Evolutionary conservation across 768 basidiomycete species (phyloP).

Genomic region (Grammothele lineata): DNA sequence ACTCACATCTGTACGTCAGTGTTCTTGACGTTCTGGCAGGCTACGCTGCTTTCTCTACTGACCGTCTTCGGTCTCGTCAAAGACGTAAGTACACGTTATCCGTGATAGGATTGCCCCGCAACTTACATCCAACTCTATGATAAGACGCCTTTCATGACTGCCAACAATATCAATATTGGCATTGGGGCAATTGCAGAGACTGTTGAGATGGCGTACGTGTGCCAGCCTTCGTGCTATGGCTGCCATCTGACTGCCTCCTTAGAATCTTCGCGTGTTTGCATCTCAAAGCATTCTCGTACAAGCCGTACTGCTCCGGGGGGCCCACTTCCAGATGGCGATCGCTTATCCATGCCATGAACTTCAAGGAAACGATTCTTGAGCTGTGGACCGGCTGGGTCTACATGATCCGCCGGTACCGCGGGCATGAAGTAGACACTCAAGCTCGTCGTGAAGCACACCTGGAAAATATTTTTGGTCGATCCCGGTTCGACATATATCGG

Average conservation of each 20-base stretch:
- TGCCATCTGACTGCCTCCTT: background rate
- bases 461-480: constrained; percentile 31
- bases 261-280: constrained; percentile 69
- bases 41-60: constrained; percentile 53
- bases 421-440: constrained; percentile 49
- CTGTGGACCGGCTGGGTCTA: constrained; percentile 56
- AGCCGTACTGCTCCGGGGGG: constrained; percentile 43
- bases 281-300: constrained; percentile 69
- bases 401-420: constrained; percentile 47
- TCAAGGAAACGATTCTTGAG: constrained; percentile 64
- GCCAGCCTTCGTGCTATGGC: constrained; percentile 2
- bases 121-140: too few relatives aligned
- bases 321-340: constrained; percentile 52
- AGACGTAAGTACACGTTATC: constrained; percentile 38
- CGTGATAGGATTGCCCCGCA: too few relatives aligned
- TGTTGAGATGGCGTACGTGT: constrained; percentile 67
- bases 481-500: constrained; percentile 18
- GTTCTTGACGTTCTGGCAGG: constrained; percentile 78
- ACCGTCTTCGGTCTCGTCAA: constrained; percentile 58
- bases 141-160: constrained; percentile 66
- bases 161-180: constrained; percentile 68
- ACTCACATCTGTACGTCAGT: constrained; percentile 29
- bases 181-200: constrained; percentile 65
- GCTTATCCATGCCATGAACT: constrained; percentile 62
- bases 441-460: constrained; percentile 37